Percentiles rank a stretch among this genome's conserved stretches.
Conservation (phyloP, 176 grass and related monocot species). For the Lolium multiflorum region DNA sequence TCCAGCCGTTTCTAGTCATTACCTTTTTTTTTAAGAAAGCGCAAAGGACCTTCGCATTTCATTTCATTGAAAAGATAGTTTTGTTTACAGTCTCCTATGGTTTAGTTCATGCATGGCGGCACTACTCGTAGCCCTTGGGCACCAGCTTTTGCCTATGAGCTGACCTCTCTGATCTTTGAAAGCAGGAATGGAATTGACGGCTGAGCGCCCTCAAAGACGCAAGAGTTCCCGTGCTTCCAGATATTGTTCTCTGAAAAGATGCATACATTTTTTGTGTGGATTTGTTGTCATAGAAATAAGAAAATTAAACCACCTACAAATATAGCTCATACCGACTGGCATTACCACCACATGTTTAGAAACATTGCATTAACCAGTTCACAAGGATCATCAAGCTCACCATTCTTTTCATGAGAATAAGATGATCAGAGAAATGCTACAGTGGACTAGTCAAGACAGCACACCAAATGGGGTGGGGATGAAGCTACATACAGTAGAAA, state of each 20-base stretch:
- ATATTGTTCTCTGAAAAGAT: background rate
- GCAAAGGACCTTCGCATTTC: no score
- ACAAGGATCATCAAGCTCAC: conserved; percentile 6
- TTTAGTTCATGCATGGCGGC: no score
- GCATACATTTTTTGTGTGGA: background rate
- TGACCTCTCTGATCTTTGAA: no score
- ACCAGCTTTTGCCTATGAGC: no score
- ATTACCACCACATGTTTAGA: background rate
- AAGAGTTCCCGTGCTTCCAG: no score
- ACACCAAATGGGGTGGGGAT: background rate
- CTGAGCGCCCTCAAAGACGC: no score
- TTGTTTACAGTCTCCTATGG: no score
- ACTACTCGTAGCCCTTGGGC: no score
- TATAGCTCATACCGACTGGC: background rate
- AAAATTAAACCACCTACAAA: background rate
- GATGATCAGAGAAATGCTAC: background rate
- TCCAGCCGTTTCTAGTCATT: no score
- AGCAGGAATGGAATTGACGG: no score
- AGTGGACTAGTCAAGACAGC: background rate
- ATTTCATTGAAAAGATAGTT: no score
- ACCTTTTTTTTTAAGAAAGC: no score
- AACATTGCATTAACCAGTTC: conserved; percentile 2
- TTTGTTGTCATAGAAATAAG: background rate
- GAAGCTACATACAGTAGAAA: conserved; percentile 37
- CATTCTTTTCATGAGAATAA: conserved; percentile 1